Conservation (phyloP, 2,329 filamentous ascomycete species). For the Aspergillus arachidicola region DNA sequence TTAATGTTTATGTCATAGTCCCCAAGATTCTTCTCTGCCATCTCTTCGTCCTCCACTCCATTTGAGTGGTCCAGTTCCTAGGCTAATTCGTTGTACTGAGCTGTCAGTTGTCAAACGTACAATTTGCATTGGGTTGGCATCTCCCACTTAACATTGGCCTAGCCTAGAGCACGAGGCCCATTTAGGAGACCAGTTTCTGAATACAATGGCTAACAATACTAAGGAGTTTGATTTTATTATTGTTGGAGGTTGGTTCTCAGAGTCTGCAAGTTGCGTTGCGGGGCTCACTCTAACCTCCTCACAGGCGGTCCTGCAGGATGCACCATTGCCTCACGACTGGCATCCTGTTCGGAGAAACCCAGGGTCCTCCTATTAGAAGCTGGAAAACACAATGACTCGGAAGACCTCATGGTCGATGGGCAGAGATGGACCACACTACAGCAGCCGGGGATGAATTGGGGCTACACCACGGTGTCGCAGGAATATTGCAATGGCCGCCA, state of each 20-base stretch:
- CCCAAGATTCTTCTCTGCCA: no score
- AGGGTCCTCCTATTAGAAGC: slow-evolving; percentile 64
- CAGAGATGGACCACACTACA: slow-evolving; percentile 58
- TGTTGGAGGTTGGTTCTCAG: background rate
- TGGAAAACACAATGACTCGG: slow-evolving; percentile 54
- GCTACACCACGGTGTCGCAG: slow-evolving; percentile 55
- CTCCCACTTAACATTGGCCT: background rate
- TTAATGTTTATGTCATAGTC: no score
- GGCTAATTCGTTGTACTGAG: background rate
- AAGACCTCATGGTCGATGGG: slow-evolving; percentile 51
- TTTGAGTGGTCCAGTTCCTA: no score
- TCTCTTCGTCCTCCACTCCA: no score
- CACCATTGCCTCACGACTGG: slow-evolving; percentile 57
- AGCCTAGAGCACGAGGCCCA: background rate
- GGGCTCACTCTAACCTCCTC: background rate
- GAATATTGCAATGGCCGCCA: slow-evolving; percentile 46
- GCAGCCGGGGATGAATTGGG: slow-evolving; percentile 55
- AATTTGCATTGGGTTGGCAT: background rate
- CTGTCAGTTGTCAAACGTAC: background rate
- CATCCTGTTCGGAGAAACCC: slow-evolving; percentile 50
- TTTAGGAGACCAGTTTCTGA: background rate
- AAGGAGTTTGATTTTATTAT: background rate
- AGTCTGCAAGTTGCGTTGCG: no score
- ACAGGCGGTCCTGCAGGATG: slow-evolving; percentile 64
- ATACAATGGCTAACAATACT: background rate